These are phyloP conservation scores for Brasenia schreberi DNA, from an alignment of 164 flowering plant genomes.

Conservation along the genomic window DNA sequence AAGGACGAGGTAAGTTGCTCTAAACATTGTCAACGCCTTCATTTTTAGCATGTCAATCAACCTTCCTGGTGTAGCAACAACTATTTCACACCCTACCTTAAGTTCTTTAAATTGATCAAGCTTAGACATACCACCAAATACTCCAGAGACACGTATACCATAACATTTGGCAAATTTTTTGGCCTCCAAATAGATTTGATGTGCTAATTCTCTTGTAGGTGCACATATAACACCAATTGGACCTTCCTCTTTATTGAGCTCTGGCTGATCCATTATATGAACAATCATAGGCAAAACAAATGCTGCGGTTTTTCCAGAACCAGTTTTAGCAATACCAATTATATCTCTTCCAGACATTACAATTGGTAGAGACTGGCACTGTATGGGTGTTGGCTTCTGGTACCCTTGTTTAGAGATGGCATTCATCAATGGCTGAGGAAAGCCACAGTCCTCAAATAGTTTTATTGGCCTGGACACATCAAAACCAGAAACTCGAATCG, in stretches of 20 bases:
- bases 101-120: constrained; percentile 97
- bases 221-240: constrained; percentile 97
- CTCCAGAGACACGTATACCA: constrained; percentile 85
- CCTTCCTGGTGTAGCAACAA: constrained; percentile 96
- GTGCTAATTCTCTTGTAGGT: constrained; percentile 95
- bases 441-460: constrained; percentile 80
- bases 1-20: constrained; percentile 86
- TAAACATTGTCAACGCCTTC: constrained; percentile 82
- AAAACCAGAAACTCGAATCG: constrained; percentile 93
- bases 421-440: constrained; percentile 62
- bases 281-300: constrained; percentile 97
- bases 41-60: constrained; percentile 92
- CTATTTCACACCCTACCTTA: constrained; percentile 95
- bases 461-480: constrained; percentile 85
- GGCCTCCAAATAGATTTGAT: constrained; percentile 80
- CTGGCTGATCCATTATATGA: constrained; percentile 97
- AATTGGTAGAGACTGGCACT: constrained; percentile 84
- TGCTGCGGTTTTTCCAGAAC: constrained; percentile 97
- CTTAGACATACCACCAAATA: constrained; percentile 97
- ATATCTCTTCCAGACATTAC: constrained; percentile 88
- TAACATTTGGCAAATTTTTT: constrained; percentile 80
- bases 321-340: constrained; percentile 97
- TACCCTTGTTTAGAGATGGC: constrained; percentile 82
- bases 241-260: constrained; percentile 85
- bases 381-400: constrained; percentile 90